These are phyloP conservation scores for Bruguiera gymnorhiza DNA, from an alignment of 345 rosid genomes.

Conservation along the genomic window DNA sequence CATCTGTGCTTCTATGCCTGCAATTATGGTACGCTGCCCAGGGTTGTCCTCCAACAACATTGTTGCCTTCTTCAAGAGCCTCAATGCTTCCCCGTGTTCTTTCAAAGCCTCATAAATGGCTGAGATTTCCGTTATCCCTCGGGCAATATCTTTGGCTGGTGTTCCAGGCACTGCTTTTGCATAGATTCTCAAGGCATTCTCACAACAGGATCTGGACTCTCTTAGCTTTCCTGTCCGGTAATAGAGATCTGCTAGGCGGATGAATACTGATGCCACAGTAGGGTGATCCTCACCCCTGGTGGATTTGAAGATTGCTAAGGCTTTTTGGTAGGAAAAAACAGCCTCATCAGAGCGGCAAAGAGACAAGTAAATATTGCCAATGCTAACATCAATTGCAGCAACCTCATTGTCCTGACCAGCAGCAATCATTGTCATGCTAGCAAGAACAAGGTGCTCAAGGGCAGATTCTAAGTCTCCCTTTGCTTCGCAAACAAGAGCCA, in stretches of 20 bases:
- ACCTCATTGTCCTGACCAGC: slow-evolving; percentile 85
- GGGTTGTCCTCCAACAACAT: slow-evolving; percentile 82
- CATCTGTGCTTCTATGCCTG: slow-evolving; percentile 95
- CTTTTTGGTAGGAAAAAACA: slow-evolving; percentile 94
- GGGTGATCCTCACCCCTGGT: slow-evolving; percentile 88
- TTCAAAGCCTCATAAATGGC: slow-evolving; percentile 87
- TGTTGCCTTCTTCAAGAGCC: slow-evolving; percentile 81
- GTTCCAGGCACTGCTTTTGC: slow-evolving; percentile 88
- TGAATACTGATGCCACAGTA: slow-evolving; percentile 80
- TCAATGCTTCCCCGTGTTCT: slow-evolving; percentile 93
- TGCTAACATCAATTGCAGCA: slow-evolving; percentile 88
- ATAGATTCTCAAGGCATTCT: slow-evolving; percentile 81
- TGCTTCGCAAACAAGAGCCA: slow-evolving; percentile 90
- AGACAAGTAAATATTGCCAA: slow-evolving; percentile 79
- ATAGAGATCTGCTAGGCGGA: slow-evolving; percentile 87
- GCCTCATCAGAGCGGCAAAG: slow-evolving; percentile 93
- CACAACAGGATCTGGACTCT: slow-evolving; percentile 91
- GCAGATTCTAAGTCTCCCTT: slow-evolving; percentile 91
- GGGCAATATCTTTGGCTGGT: slow-evolving; percentile 77
- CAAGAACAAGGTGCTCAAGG: slow-evolving; percentile 94
- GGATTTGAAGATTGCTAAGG: slow-evolving; percentile 84
- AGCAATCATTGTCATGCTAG: slow-evolving; percentile 95
- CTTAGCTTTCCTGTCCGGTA: slow-evolving; percentile 87
- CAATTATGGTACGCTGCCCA: slow-evolving; percentile 82
- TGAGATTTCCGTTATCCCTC: slow-evolving; percentile 83